phyloP scores from a whole-genome alignment of 169 alveolate species.

The Fabrea salina region DNA sequence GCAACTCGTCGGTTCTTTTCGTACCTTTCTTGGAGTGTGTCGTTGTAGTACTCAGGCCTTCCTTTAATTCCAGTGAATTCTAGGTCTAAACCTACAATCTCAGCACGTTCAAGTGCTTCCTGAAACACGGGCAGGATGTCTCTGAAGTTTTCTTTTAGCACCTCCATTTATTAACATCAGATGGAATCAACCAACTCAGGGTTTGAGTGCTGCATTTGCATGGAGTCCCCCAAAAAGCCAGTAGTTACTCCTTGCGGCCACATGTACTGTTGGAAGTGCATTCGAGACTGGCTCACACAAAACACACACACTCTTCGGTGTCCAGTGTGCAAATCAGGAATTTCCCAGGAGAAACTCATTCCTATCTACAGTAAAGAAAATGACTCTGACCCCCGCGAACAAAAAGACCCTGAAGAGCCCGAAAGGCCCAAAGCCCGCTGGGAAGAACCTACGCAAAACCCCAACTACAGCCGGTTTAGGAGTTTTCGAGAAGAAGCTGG shows the following conservation, averaged over 20 bases:
- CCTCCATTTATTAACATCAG: too few species aligned
- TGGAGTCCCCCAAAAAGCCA: slow-evolving; percentile 75
- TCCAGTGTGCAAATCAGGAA: slow-evolving; percentile 76
- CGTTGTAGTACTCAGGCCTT: background rate
- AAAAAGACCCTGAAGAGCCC: background rate
- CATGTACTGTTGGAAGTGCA: slow-evolving; percentile 65
- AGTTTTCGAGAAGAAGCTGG: background rate
- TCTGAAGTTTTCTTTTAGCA: slow-evolving; percentile 1
- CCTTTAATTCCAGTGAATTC: slow-evolving; percentile 35
- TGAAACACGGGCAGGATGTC: slow-evolving; percentile 1
- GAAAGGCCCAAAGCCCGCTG: slow-evolving; percentile 14
- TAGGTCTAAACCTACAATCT: slow-evolving; percentile 11
- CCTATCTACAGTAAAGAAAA: slow-evolving; percentile 69
- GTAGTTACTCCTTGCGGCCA: slow-evolving; percentile 79
- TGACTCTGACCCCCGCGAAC: background rate
- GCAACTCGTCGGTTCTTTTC: slow-evolving; percentile 8
- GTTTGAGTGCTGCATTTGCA: slow-evolving; percentile 74
- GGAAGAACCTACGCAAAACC: background rate
- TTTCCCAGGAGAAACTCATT: slow-evolving; percentile 56
- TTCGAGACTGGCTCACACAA: slow-evolving; percentile 56
- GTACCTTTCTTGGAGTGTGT: slow-evolving; percentile 20
- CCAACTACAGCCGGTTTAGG: background rate
- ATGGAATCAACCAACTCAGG: too few species aligned
- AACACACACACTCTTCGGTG: slow-evolving; percentile 61
- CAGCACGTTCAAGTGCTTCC: background rate